Evolutionary conservation across 2,329 filamentous ascomycete genomes (phyloP).

Genomic region (Epichloe coenophiala): DNA sequence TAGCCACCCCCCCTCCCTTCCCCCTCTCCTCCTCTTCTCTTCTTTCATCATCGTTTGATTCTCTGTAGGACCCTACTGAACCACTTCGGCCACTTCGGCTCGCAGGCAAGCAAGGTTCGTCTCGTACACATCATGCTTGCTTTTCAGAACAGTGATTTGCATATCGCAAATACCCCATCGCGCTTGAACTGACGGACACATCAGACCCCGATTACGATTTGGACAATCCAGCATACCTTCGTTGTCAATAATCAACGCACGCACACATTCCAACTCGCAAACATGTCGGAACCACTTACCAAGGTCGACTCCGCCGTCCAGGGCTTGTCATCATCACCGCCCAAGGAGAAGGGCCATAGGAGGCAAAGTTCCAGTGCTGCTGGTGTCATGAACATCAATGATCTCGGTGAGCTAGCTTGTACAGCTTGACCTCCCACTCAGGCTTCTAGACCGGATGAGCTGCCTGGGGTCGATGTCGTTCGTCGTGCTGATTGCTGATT

Average conservation of each 20-base stretch:
- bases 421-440: background rate
- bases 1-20: conserved; percentile 9
- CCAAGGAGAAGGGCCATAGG: conserved; percentile 52
- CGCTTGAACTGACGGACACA: background rate
- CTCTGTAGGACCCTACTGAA: conserved; percentile 8
- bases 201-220: background rate
- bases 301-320: conserved; percentile 90
- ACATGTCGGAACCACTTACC: conserved; percentile 45
- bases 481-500: background rate
- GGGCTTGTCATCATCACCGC: conserved; percentile 56
- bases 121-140: background rate
- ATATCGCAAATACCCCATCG: background rate
- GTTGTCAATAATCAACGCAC: background rate
- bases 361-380: conserved; percentile 60
- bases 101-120: conserved; percentile 4
- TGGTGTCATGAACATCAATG: conserved; percentile 62
- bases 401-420: conserved; percentile 54
- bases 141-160: background rate
- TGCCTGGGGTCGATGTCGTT: no score
- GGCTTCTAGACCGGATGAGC: background rate
- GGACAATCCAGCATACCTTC: background rate
- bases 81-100: background rate
- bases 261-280: conserved; percentile 6
- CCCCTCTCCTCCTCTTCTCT: conserved; percentile 8
- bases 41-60: conserved; percentile 10